Evolutionary conservation across 768 basidiomycete genomes (phyloP).

Genomic region (Crassisporium funariophilum): DNA sequence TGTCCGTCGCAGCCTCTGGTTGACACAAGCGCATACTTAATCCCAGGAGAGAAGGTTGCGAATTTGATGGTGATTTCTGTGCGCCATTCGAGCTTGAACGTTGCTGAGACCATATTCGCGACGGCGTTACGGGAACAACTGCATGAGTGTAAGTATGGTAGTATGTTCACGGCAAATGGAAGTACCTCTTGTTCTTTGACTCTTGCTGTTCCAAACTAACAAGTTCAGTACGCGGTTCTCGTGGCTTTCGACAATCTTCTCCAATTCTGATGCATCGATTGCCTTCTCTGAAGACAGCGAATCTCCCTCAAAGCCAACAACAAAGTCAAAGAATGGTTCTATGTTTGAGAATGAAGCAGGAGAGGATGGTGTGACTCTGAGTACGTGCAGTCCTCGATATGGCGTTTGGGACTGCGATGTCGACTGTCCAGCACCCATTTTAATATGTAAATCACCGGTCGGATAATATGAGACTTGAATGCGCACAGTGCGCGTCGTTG

Average conservation of each 20-base stretch:
- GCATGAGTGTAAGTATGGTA: slow-evolving; percentile 6
- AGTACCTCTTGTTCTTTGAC: slow-evolving; percentile 66
- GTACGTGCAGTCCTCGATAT: slow-evolving; percentile 73
- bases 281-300: slow-evolving; percentile 49
- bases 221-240: slow-evolving; percentile 72
- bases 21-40: slow-evolving; percentile 93
- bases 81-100: slow-evolving; percentile 35
- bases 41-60: slow-evolving; percentile 89
- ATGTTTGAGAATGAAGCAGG: slow-evolving; percentile 86
- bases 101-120: slow-evolving; percentile 76
- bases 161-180: not conserved
- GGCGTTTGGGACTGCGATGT: slow-evolving; percentile 54
- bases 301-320: slow-evolving; percentile 87
- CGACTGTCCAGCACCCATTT: slow-evolving; percentile 84
- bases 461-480: not conserved
- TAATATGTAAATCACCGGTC: not conserved
- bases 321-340: slow-evolving; percentile 95
- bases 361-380: slow-evolving; percentile 86
- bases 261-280: slow-evolving; percentile 71
- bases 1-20: slow-evolving; percentile 85
- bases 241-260: slow-evolving; percentile 80
- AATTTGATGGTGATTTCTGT: slow-evolving; percentile 41
- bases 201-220: slow-evolving; percentile 85
- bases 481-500: not conserved
- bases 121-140: slow-evolving; percentile 88